Percentiles rank a stretch among this genome's conserved stretches.
phyloP scores from a whole-genome alignment of 2,329 filamentous ascomycete genomes.

The Colletotrichum liriopes region DNA sequence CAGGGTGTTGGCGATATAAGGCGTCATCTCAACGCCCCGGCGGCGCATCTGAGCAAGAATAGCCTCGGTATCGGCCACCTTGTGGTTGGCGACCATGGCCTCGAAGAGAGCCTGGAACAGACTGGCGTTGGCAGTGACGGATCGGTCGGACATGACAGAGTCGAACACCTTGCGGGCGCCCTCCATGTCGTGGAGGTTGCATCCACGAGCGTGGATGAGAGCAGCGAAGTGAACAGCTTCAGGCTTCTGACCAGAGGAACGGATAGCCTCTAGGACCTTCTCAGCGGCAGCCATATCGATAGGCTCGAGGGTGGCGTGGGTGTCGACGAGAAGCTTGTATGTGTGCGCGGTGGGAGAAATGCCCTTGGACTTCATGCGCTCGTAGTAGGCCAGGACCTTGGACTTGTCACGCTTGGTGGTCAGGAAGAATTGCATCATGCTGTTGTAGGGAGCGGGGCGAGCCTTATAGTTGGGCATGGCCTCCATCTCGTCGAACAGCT shows the following conservation, averaged over 20 bases:
- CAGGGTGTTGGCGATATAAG: conserved; percentile 98
- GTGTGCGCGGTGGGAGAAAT: conserved; percentile 96
- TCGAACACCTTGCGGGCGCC: conserved; percentile 89
- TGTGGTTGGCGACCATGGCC: conserved; percentile 95
- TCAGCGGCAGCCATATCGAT: conserved; percentile 91
- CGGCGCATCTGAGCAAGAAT: conserved; percentile 83
- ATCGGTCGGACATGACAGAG: conserved; percentile 77
- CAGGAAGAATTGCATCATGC: conserved; percentile 99
- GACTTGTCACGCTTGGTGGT: conserved; percentile 95
- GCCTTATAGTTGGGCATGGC: conserved; percentile 99
- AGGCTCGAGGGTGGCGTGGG: conserved; percentile 93
- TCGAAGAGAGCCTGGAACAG: conserved; percentile 98
- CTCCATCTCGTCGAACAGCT: conserved; percentile 99
- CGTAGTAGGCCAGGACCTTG: conserved; percentile 95
- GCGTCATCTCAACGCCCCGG: conserved; percentile 86
- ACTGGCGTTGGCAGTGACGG: conserved; percentile 83
- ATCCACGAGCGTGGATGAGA: conserved; percentile 95
- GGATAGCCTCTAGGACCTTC: conserved; percentile 84
- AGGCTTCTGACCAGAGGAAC: conserved; percentile 79
- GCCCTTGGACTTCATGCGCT: conserved; percentile 89
- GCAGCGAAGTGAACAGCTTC: conserved; percentile 97
- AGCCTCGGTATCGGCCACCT: conserved; percentile 81
- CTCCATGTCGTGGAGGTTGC: conserved; percentile 91
- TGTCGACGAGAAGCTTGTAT: conserved; percentile 97
- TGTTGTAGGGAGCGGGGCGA: conserved; percentile 96